A percentile compares a stretch with the other conserved stretches of the same genome.
These are phyloP conservation scores for Dendryphion nanum DNA, from an alignment of 2,329 filamentous ascomycete genomes.

Conservation along the genomic window DNA sequence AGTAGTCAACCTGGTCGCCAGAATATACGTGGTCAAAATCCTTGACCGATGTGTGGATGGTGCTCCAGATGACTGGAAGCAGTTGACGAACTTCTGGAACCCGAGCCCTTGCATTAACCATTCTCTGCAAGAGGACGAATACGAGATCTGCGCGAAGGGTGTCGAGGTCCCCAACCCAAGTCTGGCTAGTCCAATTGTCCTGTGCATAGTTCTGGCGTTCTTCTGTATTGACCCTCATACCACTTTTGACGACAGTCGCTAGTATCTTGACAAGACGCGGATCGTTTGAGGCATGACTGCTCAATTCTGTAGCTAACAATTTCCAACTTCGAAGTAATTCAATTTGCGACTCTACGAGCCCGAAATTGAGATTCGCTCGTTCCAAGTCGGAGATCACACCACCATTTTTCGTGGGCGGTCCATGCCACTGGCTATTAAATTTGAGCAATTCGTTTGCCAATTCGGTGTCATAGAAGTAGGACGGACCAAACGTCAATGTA, in stretches of 20 bases:
- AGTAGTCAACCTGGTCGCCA: slow-evolving; percentile 64
- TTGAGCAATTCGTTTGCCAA: slow-evolving; percentile 73
- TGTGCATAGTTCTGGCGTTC: slow-evolving; percentile 72
- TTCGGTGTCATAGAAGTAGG: slow-evolving; percentile 82
- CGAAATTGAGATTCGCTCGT: slow-evolving; percentile 85
- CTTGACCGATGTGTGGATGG: slow-evolving; percentile 53
- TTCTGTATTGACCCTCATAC: slow-evolving; percentile 73
- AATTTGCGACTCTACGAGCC: slow-evolving; percentile 87
- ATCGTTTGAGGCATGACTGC: slow-evolving; percentile 57
- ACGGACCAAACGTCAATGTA: slow-evolving; percentile 64
- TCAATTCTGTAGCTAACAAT: slow-evolving; percentile 79
- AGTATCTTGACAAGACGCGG: slow-evolving; percentile 65
- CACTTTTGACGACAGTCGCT: slow-evolving; percentile 72
- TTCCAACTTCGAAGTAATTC: slow-evolving; percentile 87
- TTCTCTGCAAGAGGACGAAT: slow-evolving; percentile 75
- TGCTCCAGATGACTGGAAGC: slow-evolving; percentile 60
- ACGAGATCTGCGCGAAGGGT: slow-evolving; percentile 76
- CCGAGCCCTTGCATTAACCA: slow-evolving; percentile 59
- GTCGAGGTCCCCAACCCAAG: slow-evolving; percentile 67
- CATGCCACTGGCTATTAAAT: slow-evolving; percentile 73
- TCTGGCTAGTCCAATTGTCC: too few species aligned
- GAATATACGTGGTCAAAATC: slow-evolving; percentile 61
- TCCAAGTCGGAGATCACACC: slow-evolving; percentile 82
- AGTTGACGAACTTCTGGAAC: slow-evolving; percentile 54
- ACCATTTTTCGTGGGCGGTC: slow-evolving; percentile 54